Conservation (phyloP, 2,329 filamentous ascomycete species). For the Ophiognomonia clavigignenti-juglandacearum region DNA sequence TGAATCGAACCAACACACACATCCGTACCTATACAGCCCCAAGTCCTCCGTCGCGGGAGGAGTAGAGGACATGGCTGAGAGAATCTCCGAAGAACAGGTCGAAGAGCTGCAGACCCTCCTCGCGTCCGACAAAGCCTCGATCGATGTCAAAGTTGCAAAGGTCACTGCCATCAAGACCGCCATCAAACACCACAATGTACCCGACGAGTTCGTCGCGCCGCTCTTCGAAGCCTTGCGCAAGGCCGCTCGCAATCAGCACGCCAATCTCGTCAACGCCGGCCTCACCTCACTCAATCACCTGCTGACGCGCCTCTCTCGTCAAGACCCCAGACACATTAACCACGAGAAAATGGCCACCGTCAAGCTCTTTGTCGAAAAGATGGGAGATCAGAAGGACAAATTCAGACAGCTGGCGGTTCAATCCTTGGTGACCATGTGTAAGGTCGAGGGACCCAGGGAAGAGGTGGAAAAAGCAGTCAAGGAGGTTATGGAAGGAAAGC, state of each 20-base stretch:
- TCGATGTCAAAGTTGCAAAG: slow-evolving; percentile 66
- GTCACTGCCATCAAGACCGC: slow-evolving; percentile 75
- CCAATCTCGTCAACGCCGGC: slow-evolving; percentile 72
- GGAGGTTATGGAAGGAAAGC: slow-evolving; percentile 73
- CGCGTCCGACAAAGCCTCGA: slow-evolving; percentile 57
- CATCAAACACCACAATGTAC: slow-evolving; percentile 91
- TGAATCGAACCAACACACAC: not conserved
- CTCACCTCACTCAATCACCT: slow-evolving; percentile 87
- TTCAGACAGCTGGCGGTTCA: slow-evolving; percentile 70
- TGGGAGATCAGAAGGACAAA: slow-evolving; percentile 86
- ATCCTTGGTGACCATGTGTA: slow-evolving; percentile 73
- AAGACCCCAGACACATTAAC: slow-evolving; percentile 69
- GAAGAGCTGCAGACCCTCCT: slow-evolving; percentile 47
- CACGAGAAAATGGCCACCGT: slow-evolving; percentile 69
- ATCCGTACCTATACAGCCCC: not conserved
- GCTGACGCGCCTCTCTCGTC: slow-evolving; percentile 77
- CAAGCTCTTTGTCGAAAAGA: slow-evolving; percentile 72
- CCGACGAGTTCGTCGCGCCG: slow-evolving; percentile 63
- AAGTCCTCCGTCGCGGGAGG: slow-evolving; percentile 5
- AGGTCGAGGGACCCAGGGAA: slow-evolving; percentile 46
- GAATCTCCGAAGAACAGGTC: slow-evolving; percentile 55
- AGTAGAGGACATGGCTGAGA: slow-evolving; percentile 44
- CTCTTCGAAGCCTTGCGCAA: slow-evolving; percentile 79
- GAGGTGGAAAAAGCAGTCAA: slow-evolving; percentile 80
- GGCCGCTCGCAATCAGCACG: slow-evolving; percentile 72